Evolutionary conservation across 2,329 filamentous ascomycete species (phyloP).

Genomic region (Coccinonectria pachysandricola): DNA sequence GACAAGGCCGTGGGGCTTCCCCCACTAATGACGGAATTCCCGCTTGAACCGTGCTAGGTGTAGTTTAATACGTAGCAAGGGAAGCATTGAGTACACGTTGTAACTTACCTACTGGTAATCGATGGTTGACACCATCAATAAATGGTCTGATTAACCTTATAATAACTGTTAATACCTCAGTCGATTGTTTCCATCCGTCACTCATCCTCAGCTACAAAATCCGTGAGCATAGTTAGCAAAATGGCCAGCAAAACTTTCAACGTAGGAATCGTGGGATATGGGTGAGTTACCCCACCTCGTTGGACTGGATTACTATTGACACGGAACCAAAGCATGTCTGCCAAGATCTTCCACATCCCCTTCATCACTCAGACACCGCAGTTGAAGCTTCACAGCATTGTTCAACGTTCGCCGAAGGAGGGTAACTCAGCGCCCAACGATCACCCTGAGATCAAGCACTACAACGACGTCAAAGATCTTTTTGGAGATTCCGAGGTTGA

Average conservation of each 20-base stretch:
- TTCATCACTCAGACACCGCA: slow-evolving; percentile 56
- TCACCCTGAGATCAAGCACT: slow-evolving; percentile 54
- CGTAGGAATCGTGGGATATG: slow-evolving; percentile 41
- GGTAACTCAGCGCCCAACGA: slow-evolving; percentile 59
- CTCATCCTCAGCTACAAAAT: neutral
- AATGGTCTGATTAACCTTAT: too few species aligned
- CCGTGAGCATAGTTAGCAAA: too few species aligned
- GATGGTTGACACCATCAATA: too few species aligned
- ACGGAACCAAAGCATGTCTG: slow-evolving; percentile 37
- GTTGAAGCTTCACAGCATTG: slow-evolving; percentile 62
- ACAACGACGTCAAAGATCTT: slow-evolving; percentile 50
- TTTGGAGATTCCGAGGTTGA: slow-evolving; percentile 56
- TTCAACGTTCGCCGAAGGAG: slow-evolving; percentile 59
- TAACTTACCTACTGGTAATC: too few species aligned
- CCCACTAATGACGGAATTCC: slow-evolving; percentile 16
- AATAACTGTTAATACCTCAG: too few species aligned
- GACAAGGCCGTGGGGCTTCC: slow-evolving; percentile 12
- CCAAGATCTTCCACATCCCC: slow-evolving; percentile 78
- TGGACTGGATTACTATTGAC: too few species aligned
- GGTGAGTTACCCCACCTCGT: too few species aligned
- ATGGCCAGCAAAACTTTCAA: slow-evolving; percentile 34
- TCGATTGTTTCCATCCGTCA: too few species aligned
- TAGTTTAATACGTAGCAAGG: slow-evolving; percentile 1
- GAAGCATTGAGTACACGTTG: too few species aligned
- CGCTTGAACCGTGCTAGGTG: slow-evolving; percentile 5